Percentiles rank a stretch among this genome's conserved stretches.
These are phyloP conservation scores for Sicyos edulis DNA, from an alignment of 306 rosid species.

Conservation along the genomic window DNA sequence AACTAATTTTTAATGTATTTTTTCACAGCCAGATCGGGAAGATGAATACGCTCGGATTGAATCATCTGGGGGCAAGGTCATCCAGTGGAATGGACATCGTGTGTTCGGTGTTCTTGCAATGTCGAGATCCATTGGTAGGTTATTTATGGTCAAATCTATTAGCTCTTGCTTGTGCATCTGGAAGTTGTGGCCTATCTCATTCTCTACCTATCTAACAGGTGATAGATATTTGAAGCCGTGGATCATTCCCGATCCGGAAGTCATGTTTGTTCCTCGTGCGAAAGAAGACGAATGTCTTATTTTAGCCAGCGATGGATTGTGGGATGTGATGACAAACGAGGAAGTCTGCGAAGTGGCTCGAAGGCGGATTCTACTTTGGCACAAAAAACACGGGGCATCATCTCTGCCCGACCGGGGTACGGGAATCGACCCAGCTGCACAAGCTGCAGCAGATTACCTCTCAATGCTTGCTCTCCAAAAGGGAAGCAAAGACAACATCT, in stretches of 20 bases:
- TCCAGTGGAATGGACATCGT: slow-evolving; percentile 55
- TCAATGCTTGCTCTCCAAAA: slow-evolving; percentile 48
- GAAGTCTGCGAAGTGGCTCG: slow-evolving; percentile 53
- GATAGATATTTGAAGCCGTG: slow-evolving; percentile 55
- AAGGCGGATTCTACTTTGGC: slow-evolving; percentile 45
- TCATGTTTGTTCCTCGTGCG: slow-evolving; percentile 40
- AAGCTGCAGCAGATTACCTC: slow-evolving; percentile 49
- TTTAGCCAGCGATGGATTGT: slow-evolving; percentile 52
- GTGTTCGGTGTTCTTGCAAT: slow-evolving; percentile 57
- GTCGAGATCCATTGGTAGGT: slow-evolving; percentile 57
- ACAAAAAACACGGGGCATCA: slow-evolving; percentile 39
- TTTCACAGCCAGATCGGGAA: slow-evolving; percentile 47
- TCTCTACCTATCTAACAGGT: slow-evolving; percentile 29
- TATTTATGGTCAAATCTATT: neutral
- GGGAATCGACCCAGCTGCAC: slow-evolving; percentile 49
- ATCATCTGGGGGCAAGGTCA: slow-evolving; percentile 54
- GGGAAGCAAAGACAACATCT: slow-evolving; percentile 39
- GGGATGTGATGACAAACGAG: slow-evolving; percentile 56
- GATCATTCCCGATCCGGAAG: slow-evolving; percentile 56
- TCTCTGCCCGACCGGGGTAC: slow-evolving; percentile 31
- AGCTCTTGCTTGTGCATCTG: neutral
- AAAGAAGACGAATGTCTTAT: slow-evolving; percentile 52
- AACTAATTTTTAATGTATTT: slow-evolving; percentile 15
- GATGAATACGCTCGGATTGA: slow-evolving; percentile 52
- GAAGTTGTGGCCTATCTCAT: neutral